Evolutionary conservation across 345 rosid genomes (phyloP).

Genomic region (Eucalyptus guilfoylei): DNA sequence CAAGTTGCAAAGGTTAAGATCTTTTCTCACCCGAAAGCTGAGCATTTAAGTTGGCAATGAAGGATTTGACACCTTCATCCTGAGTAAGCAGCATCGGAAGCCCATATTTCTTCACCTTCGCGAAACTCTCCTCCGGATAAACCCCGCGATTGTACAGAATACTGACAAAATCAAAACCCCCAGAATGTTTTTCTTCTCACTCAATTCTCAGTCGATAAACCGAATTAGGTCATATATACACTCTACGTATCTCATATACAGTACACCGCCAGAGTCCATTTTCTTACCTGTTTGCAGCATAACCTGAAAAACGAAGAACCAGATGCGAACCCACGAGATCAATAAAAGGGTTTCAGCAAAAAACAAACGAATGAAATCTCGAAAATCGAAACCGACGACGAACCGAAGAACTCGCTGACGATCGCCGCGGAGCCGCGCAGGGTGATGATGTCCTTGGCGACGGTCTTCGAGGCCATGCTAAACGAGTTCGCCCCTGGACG

Average conservation of each 20-base stretch:
- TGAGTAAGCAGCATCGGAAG: constrained; percentile 85
- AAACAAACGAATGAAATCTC: background rate
- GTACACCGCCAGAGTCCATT: background rate
- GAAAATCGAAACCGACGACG: background rate
- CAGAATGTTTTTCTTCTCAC: background rate
- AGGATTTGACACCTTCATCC: constrained; percentile 83
- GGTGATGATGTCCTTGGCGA: constrained; percentile 89
- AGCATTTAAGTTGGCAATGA: constrained; percentile 50
- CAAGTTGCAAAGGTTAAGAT: background rate
- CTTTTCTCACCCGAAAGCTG: constrained; percentile 58
- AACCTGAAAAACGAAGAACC: constrained; percentile 37
- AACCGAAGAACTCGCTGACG: constrained; percentile 94
- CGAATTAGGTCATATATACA: background rate
- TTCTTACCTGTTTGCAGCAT: constrained; percentile 88
- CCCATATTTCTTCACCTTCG: constrained; percentile 92
- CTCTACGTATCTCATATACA: background rate
- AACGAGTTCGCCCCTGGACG: background rate
- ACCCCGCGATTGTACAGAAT: constrained; percentile 93
- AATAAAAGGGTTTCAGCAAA: background rate
- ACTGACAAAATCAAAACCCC: constrained; percentile 22
- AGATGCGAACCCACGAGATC: background rate
- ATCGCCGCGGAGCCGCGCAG: constrained; percentile 95
- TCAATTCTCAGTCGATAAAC: background rate
- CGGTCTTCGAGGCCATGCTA: constrained; percentile 58
- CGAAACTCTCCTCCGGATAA: constrained; percentile 89